Evolutionary conservation across 1,284 basidiomycete genomes (phyloP), one percentile per base, ranked within the genome.

Genomic region (Cystobasidium sp.): DNA sequence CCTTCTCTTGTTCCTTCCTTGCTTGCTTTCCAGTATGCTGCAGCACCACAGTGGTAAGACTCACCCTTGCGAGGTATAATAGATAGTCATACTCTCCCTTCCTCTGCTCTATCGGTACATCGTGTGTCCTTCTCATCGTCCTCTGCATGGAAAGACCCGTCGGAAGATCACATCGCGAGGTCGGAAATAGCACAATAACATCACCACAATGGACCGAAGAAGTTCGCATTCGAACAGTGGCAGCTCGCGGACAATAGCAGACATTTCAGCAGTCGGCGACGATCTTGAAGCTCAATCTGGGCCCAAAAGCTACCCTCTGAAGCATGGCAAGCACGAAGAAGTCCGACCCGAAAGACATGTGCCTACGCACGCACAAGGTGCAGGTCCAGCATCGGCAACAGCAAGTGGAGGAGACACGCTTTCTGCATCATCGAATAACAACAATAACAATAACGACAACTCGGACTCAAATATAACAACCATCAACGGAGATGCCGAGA

Each of bases 181-280:
- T 31, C 31, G 31, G 31, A 31, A 31, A 31, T 31, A 31, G 31
- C 31, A 31, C 31, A 31, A 31, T 1, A 59, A 1, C 16, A 59
- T 59, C 37, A 39, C n/a, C 37, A 41, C 14, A 10, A 53, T 9
- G 8, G 22, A 18, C 10, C 7, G 53, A 16, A 41, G 37, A 59
- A 59, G 56, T 10, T 59, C 39, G 56, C 56, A n/a, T n/a, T 59
- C 56, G 18, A 59, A 43, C 20, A 43, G 56, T 22, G 20, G 56
- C 16, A 43, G 56, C 20, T 59, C 56, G 6, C n/a, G 56, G n/a
- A 59, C 56, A 31, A n/a, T n/a, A 41, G 56, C 56, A 59, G 39
- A 59, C 10, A 6, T 31, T 59, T 41, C 37, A 18, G 10, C 31
- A 41, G 8, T 10, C 14, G 41, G 31, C 5, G 31, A 41, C 39